These are phyloP conservation scores for Colletotrichum spaethianum DNA, from an alignment of 2,329 filamentous ascomycete genomes.

Conservation along the genomic window DNA sequence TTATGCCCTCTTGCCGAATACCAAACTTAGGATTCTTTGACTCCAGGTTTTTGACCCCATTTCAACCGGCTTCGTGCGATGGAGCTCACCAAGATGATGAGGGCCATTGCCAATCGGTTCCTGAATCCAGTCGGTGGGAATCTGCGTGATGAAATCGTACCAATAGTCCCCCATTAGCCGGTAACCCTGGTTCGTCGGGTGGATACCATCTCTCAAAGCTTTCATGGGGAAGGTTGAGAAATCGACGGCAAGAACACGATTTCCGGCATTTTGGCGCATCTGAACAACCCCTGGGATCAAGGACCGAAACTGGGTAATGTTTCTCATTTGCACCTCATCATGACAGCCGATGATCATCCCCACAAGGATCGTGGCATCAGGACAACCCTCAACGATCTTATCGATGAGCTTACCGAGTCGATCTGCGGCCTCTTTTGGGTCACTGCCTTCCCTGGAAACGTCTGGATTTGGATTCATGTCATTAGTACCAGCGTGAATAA, in stretches of 20 bases:
- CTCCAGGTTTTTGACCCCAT: neutral
- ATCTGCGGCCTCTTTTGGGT: slow-evolving; percentile 46
- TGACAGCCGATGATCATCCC: slow-evolving; percentile 53
- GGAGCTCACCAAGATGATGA: neutral
- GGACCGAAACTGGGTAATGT: slow-evolving; percentile 47
- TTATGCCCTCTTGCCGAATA: neutral
- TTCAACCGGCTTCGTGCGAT: neutral
- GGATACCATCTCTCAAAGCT: slow-evolving; percentile 46
- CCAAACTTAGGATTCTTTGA: neutral
- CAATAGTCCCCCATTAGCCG: slow-evolving; percentile 53
- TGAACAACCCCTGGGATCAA: slow-evolving; percentile 50
- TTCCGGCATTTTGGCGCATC: slow-evolving; percentile 44
- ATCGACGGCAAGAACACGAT: slow-evolving; percentile 51
- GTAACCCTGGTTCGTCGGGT: slow-evolving; percentile 53
- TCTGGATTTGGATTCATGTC: slow-evolving; percentile 51
- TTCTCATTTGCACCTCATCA: slow-evolving; percentile 43
- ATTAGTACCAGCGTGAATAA: slow-evolving; percentile 56
- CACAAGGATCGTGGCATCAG: slow-evolving; percentile 52
- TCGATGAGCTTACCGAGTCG: slow-evolving; percentile 53
- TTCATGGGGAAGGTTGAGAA: slow-evolving; percentile 48
- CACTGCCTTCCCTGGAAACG: slow-evolving; percentile 50
- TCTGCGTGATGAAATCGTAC: slow-evolving; percentile 53
- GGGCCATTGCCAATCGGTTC: slow-evolving; percentile 45
- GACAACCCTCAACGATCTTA: slow-evolving; percentile 48
- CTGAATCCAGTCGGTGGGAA: slow-evolving; percentile 52